A percentile compares a stretch with the other conserved stretches of the same genome.
These are phyloP conservation scores for Jamesozyma piceae DNA, from an alignment of 805 yeast species.

Conservation along the genomic window DNA sequence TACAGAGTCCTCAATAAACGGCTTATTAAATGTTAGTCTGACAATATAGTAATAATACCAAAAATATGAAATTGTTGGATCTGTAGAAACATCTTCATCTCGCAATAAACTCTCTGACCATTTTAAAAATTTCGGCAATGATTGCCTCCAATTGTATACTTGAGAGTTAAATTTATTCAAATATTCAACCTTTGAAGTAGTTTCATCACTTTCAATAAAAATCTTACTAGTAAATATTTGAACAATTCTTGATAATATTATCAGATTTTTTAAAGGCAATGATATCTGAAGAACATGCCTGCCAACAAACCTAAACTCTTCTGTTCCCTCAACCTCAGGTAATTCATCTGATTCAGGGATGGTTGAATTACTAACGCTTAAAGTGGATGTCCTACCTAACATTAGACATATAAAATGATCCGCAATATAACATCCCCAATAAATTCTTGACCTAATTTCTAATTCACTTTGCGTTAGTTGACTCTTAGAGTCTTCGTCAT, in stretches of 20 bases:
- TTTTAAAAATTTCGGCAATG: conserved; percentile 39
- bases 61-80: conserved; percentile 45
- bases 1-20: conserved; percentile 40
- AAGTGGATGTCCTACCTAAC: conserved; percentile 48
- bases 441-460: conserved; percentile 48
- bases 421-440: conserved; percentile 59
- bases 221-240: conserved; percentile 30
- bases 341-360: conserved; percentile 50
- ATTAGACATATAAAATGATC: conserved; percentile 54
- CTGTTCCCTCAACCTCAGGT: conserved; percentile 56
- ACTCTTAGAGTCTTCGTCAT: conserved; percentile 28
- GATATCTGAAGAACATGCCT: conserved; percentile 27
- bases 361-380: conserved; percentile 49
- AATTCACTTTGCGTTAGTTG: conserved; percentile 41
- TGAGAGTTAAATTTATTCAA: conserved; percentile 38
- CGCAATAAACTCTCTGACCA: conserved; percentile 40
- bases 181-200: conserved; percentile 31
- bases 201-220: conserved; percentile 27
- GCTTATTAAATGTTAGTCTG: conserved; percentile 49
- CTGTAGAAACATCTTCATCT: conserved; percentile 35
- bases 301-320: conserved; percentile 40
- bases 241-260: conserved; percentile 34
- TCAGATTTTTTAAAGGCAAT: conserved; percentile 34
- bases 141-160: conserved; percentile 43
- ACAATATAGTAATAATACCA: conserved; percentile 51